Percentiles rank a stretch among this genome's conserved stretches.
These are phyloP conservation scores for Colletotrichum kahawae DNA, from an alignment of 2,329 filamentous ascomycete species.

Conservation along the genomic window DNA sequence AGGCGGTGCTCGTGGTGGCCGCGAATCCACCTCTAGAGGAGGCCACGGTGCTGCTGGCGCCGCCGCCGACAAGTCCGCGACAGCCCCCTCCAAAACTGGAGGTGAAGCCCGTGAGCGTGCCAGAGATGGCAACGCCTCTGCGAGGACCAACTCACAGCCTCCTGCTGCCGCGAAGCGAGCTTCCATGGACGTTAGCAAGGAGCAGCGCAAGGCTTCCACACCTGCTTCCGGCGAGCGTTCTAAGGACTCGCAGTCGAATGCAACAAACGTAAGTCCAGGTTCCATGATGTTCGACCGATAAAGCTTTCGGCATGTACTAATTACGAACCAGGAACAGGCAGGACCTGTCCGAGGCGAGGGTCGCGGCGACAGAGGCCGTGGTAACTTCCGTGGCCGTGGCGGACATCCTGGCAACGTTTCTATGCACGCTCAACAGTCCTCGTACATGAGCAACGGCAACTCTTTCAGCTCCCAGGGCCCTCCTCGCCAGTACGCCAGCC, in stretches of 20 bases:
- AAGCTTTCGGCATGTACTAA: conserved; percentile 3
- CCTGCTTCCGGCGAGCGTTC: conserved; percentile 24
- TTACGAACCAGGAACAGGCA: conserved; percentile 28
- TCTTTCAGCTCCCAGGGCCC: conserved; percentile 30
- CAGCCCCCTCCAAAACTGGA: conserved; percentile 32
- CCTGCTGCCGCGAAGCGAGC: conserved; percentile 47
- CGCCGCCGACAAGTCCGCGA: conserved; percentile 40
- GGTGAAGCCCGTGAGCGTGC: conserved; percentile 37
- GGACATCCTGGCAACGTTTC: conserved; percentile 38
- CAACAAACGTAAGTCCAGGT: not conserved
- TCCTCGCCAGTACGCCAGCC: conserved; percentile 44
- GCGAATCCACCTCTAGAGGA: conserved; percentile 36
- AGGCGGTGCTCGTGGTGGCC: conserved; percentile 51
- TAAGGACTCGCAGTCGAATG: conserved; percentile 38
- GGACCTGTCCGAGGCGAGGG: conserved; percentile 36
- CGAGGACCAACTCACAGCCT: conserved; percentile 40
- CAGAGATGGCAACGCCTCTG: conserved; percentile 40
- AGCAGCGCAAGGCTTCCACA: conserved; percentile 50
- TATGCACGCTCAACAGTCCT: conserved; percentile 41
- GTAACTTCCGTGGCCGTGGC: conserved; percentile 51
- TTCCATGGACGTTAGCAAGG: conserved; percentile 48
- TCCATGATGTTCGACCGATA: not conserved
- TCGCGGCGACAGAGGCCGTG: conserved; percentile 46
- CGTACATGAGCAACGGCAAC: conserved; percentile 35
- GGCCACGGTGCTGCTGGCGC: conserved; percentile 28